Evolutionary conservation across 2,329 filamentous ascomycete species (phyloP).

Genomic region (Colletotrichum lindemuthianum): DNA sequence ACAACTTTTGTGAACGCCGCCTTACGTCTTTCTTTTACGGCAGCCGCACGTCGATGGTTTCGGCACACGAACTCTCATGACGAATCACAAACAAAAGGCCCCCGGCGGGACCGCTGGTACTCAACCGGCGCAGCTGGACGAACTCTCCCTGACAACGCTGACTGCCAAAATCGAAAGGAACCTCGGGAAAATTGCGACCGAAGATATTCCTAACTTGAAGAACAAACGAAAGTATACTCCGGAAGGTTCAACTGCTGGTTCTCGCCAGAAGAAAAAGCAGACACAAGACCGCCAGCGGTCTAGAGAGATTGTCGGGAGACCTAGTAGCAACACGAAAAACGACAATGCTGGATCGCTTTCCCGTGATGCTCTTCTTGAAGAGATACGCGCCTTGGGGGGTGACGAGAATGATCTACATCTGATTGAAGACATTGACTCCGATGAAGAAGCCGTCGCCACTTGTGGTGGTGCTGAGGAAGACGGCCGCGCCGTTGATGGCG

Average conservation of each 20-base stretch:
- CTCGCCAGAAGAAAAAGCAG: slow-evolving; percentile 26
- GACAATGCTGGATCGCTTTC: slow-evolving; percentile 14
- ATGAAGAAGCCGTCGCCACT: slow-evolving; percentile 43
- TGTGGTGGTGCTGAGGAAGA: not conserved
- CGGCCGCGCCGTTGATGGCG: slow-evolving; percentile 14
- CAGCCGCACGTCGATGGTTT: too few relatives aligned
- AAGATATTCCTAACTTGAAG: slow-evolving; percentile 58
- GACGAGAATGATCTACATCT: slow-evolving; percentile 72
- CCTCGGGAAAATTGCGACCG: slow-evolving; percentile 49
- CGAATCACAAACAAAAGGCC: slow-evolving; percentile 16
- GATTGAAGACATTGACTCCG: slow-evolving; percentile 61
- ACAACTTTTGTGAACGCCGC: too few relatives aligned
- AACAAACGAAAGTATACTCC: slow-evolving; percentile 46
- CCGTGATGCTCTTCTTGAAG: slow-evolving; percentile 62
- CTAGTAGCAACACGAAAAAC: slow-evolving; percentile 38
- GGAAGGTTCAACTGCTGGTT: slow-evolving; percentile 8
- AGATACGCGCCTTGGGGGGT: slow-evolving; percentile 73
- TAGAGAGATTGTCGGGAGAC: slow-evolving; percentile 34
- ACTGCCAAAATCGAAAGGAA: slow-evolving; percentile 67
- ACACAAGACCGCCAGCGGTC: slow-evolving; percentile 1
- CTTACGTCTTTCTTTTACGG: too few relatives aligned
- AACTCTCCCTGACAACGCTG: slow-evolving; percentile 61
- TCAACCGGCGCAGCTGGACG: slow-evolving; percentile 51
- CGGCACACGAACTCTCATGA: slow-evolving; percentile 8
- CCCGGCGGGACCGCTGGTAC: slow-evolving; percentile 1